Percentiles rank a stretch among this genome's conserved stretches.
Conservation (phyloP, 1,139 yeast species). For the Kurtzmaniella quercitrusa region DNA sequence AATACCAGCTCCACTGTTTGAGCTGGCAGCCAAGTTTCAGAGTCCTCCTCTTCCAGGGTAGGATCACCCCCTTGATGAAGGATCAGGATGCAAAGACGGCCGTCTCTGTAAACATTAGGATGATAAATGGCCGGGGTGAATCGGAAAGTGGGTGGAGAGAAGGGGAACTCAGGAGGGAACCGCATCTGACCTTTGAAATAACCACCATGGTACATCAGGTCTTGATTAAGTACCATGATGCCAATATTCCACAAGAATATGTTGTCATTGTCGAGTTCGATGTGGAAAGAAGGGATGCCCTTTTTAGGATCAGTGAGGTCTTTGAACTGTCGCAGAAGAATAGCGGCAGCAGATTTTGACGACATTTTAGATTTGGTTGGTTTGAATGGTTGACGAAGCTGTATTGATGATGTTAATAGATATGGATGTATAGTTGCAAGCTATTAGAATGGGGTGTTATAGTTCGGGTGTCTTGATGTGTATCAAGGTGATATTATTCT, state of each 20-base stretch:
- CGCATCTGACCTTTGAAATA: conserved; percentile 92
- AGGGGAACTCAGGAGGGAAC: conserved; percentile 89
- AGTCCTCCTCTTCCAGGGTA: conserved; percentile 85
- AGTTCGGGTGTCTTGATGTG: too few relatives aligned
- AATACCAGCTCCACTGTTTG: conserved; percentile 91
- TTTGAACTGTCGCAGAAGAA: conserved; percentile 87
- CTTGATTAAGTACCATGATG: conserved; percentile 85
- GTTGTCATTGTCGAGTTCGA: conserved; percentile 83
- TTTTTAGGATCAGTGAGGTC: conserved; percentile 92
- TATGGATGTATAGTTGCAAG: too few relatives aligned
- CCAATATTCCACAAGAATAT: conserved; percentile 92
- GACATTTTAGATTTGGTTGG: conserved; percentile 24
- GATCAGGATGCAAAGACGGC: conserved; percentile 87
- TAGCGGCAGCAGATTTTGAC: conserved; percentile 62
- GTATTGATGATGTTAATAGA: too few relatives aligned
- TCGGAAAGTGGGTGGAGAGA: conserved; percentile 84
- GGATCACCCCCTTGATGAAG: conserved; percentile 88
- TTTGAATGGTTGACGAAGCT: too few relatives aligned
- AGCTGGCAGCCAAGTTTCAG: conserved; percentile 95
- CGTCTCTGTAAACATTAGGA: conserved; percentile 92
- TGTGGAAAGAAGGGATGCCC: conserved; percentile 88
- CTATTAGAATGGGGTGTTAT: too few relatives aligned
- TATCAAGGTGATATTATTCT: too few relatives aligned
- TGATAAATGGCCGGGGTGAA: conserved; percentile 95
- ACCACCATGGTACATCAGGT: conserved; percentile 93